Conservation (phyloP, 2,329 filamentous ascomycete species). For the Sclerotinia nivalis region DNA sequence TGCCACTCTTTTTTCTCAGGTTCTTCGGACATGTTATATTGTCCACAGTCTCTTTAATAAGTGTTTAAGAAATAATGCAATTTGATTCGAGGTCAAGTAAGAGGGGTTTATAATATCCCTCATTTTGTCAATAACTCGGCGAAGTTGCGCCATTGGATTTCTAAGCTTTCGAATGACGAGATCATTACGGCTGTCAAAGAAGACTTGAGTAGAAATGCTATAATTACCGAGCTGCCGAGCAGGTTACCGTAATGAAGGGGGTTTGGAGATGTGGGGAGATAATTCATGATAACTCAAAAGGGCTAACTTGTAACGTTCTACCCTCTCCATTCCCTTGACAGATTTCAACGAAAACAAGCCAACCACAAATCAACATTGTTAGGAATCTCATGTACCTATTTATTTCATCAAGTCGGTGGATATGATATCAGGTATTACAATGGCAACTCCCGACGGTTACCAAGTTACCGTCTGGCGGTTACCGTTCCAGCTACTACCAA, state of each 20-base stretch:
- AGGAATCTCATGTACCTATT: constrained; percentile 10
- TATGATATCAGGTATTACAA: constrained; percentile 14
- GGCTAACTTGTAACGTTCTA: not conserved
- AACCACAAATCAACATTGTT: not conserved
- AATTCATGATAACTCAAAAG: not conserved
- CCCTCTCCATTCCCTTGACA: not conserved
- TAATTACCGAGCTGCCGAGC: not conserved
- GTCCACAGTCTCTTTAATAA: constrained; percentile 10
- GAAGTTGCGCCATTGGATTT: constrained; percentile 23
- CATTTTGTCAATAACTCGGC: constrained; percentile 17
- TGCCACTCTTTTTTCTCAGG: constrained; percentile 21
- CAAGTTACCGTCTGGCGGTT: constrained; percentile 18
- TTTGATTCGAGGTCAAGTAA: constrained; percentile 17
- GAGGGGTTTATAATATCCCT: constrained; percentile 8
- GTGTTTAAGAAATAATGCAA: constrained; percentile 4
- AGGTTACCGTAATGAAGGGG: constrained; percentile 6
- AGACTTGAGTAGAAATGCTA: not conserved
- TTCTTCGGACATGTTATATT: constrained; percentile 23
- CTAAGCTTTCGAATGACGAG: constrained; percentile 18
- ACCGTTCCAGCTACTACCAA: constrained; percentile 7
- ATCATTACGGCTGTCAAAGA: not conserved
- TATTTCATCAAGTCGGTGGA: constrained; percentile 2
- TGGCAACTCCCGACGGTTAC: constrained; percentile 19
- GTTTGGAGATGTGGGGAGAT: not conserved
- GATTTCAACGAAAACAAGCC: constrained; percentile 8